A percentile compares a stretch with the other conserved stretches of the same genome.
These are phyloP conservation scores for Dactylonectria macrodidyma DNA, from an alignment of 2,329 filamentous ascomycete genomes.

Conservation along the genomic window DNA sequence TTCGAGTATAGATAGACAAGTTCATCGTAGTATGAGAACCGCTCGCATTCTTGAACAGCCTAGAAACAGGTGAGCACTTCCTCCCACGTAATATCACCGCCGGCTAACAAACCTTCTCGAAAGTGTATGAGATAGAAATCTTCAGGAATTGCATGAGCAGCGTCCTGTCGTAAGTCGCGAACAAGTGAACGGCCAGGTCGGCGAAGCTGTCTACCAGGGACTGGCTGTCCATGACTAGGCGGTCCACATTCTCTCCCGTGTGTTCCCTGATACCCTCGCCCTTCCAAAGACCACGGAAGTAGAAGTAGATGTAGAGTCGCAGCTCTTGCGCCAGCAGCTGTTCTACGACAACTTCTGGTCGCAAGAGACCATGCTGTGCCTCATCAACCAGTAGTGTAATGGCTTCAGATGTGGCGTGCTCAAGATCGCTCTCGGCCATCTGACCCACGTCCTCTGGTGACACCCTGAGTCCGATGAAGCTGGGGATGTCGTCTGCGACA, in stretches of 20 bases:
- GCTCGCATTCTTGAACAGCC: constrained; percentile 85
- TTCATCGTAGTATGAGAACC: constrained; percentile 86
- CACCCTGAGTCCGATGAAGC: constrained; percentile 90
- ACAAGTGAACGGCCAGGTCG: constrained; percentile 88
- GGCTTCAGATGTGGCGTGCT: constrained; percentile 85
- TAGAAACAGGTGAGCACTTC: constrained; percentile 45
- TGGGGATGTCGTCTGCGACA: constrained; percentile 89
- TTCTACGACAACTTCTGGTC: constrained; percentile 81
- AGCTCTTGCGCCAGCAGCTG: constrained; percentile 80
- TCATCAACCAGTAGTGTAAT: constrained; percentile 91
- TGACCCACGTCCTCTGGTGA: constrained; percentile 77
- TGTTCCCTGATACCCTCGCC: constrained; percentile 76
- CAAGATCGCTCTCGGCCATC: constrained; percentile 79
- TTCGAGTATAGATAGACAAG: constrained; percentile 97
- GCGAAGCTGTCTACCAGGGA: constrained; percentile 88
- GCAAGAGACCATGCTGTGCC: constrained; percentile 89
- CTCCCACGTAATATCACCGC: background rate
- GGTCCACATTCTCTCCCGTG: constrained; percentile 68
- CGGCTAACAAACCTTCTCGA: constrained; percentile 73
- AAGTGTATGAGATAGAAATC: constrained; percentile 87
- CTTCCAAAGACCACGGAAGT: constrained; percentile 88
- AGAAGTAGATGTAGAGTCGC: constrained; percentile 89
- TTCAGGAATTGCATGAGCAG: constrained; percentile 91
- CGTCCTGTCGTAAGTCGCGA: constrained; percentile 85
- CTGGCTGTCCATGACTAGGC: constrained; percentile 71